Evolutionary conservation across 371 early-diverging fungal genomes (phyloP), one percentile per base, ranked within the genome.

Genomic region (Mortierella sp.): DNA sequence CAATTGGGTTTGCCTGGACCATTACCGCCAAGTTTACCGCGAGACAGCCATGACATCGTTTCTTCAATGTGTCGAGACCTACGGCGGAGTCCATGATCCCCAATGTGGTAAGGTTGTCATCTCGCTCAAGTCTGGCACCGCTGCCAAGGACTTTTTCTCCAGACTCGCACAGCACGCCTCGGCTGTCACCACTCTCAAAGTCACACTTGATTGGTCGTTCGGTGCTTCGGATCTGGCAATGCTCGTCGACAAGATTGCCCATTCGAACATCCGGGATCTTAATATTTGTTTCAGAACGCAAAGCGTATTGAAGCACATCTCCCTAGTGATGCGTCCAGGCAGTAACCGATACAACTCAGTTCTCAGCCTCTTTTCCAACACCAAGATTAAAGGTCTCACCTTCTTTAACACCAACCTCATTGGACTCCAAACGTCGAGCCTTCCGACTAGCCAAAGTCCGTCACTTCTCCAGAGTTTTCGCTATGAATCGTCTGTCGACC

Each of bases 1-100:
- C 74, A 81, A 81, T 28, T 81, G 81, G 81, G 81, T 81, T 8
- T 81, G 81, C 65, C 21, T 81, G 0, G 77, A 81, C 6, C 81
- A 81, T 28, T 81, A 77, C 28, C 77, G 68, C 24, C 48, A 45
- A 21, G 58, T n/a, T 28, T 74, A 77, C 38, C 58, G 70, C 1
- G 55, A 57, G 5, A 13, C 70, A 11, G 70, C 28, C 1, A 24
- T 74, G 28, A 7, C 48, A 1, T 55, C 45, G 6, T 68, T 81
- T 26, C 19, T n/a, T 19, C 50, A 70, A 1, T 21, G 26, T 16
- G 28, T 81, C 10, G 44, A 73, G 38, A 24, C 14, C 44, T 45
- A 63, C 28, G 50, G 28, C 13, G 81, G 81, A 13, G 1, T 16
- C 24, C 58, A 54, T 42, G 31, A 57, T 13, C 70, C 77, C 57